Evolutionary conservation across 495 filamentous ascomycete species (phyloP).

Genomic region (Trichoderma asperelloides): DNA sequence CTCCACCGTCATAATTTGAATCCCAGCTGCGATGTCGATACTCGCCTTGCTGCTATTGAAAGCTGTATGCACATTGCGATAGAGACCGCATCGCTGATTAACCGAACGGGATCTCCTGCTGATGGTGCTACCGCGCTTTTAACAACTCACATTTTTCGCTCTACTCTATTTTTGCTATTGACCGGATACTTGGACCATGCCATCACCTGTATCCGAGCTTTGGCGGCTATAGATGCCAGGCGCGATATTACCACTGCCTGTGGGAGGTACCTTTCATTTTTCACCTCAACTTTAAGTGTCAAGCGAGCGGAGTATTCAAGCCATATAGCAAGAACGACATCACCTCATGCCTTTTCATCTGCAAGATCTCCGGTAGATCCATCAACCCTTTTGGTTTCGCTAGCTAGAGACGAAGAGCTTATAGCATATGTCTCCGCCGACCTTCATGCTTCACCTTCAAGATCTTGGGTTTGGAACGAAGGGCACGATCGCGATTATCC

Average conservation of each 20-base stretch:
- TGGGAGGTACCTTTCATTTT: slow-evolving; percentile 78
- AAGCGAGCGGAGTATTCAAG: slow-evolving; percentile 43
- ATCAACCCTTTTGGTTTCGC: slow-evolving; percentile 26
- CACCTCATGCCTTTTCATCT: slow-evolving; percentile 10
- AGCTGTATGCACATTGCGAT: slow-evolving; percentile 64
- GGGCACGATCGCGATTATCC: background rate
- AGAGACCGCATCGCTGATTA: slow-evolving; percentile 69
- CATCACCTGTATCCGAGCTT: slow-evolving; percentile 60
- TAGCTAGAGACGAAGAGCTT: slow-evolving; percentile 83
- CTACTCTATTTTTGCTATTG: slow-evolving; percentile 69
- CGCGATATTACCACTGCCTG: slow-evolving; percentile 70
- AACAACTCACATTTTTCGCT: slow-evolving; percentile 86
- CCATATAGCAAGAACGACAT: slow-evolving; percentile 22
- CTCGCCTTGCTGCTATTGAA: slow-evolving; percentile 61
- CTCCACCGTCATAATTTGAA: slow-evolving; percentile 90
- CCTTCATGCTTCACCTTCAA: slow-evolving; percentile 73
- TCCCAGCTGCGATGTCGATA: slow-evolving; percentile 54
- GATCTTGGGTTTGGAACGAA: slow-evolving; percentile 65
- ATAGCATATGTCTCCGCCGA: slow-evolving; percentile 83
- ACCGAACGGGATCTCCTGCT: slow-evolving; percentile 45
- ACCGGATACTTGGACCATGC: slow-evolving; percentile 64
- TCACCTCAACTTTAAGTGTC: slow-evolving; percentile 54
- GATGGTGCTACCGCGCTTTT: slow-evolving; percentile 43
- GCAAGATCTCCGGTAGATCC: slow-evolving; percentile 17
- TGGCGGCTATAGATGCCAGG: slow-evolving; percentile 55